A percentile compares a stretch with the other conserved stretches of the same genome.
phyloP scores from a whole-genome alignment of 2,329 filamentous ascomycete species.

The Penicillium vulpinum region DNA sequence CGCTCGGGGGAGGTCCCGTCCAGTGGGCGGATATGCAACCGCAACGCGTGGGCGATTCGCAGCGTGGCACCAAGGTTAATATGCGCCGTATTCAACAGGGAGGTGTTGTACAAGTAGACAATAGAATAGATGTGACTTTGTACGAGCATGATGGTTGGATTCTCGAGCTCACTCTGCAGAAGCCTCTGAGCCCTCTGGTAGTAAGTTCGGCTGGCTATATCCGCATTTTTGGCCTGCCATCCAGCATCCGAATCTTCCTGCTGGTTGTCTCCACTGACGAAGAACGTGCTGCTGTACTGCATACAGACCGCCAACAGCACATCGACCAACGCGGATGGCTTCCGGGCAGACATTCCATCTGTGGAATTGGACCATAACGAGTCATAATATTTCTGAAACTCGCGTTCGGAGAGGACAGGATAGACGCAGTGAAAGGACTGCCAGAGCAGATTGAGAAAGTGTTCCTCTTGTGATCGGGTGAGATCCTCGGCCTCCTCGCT shows the following conservation, averaged over 20 bases:
- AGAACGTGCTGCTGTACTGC: not conserved
- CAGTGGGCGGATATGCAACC: not conserved
- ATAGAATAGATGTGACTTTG: conserved; percentile 49
- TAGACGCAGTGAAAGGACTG: conserved; percentile 46
- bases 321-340: not conserved
- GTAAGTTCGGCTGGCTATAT: conserved; percentile 47
- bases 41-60: not conserved
- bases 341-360: not conserved
- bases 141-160: conserved; percentile 49
- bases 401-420: conserved; percentile 18
- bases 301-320: not conserved
- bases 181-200: conserved; percentile 51
- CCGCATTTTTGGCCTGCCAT: conserved; percentile 1
- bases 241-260: not conserved
- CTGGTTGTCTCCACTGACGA: not conserved
- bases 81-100: not conserved
- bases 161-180: conserved; percentile 49
- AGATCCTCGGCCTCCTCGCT: conserved; percentile 30
- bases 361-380: not conserved
- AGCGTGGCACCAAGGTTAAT: not conserved
- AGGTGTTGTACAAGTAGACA: not conserved
- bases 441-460: conserved; percentile 52
- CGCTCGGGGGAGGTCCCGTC: conserved; percentile 28
- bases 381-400: not conserved
- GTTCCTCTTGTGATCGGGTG: conserved; percentile 48